phyloP scores from a whole-genome alignment of 768 basidiomycete genomes.

The Pisolithus sp. region DNA sequence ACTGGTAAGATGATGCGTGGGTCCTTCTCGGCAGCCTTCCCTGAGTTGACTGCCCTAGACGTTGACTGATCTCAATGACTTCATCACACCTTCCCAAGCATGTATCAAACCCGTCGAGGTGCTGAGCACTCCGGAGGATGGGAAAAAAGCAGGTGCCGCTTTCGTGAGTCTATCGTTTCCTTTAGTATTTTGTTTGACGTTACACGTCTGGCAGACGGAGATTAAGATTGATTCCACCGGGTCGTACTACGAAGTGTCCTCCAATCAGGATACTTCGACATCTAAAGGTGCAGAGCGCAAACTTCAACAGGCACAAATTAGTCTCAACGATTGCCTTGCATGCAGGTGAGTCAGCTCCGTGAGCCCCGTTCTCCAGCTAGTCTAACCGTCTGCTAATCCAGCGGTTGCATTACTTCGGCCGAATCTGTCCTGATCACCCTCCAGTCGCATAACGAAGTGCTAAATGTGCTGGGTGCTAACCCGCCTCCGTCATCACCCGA shows the following conservation, averaged over 20 bases:
- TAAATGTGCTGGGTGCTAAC: constrained; percentile 66
- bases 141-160: constrained; percentile 36
- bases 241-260: constrained; percentile 76
- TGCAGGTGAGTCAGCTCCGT: constrained; percentile 66
- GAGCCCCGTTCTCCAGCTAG: neutral
- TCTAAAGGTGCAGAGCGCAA: constrained; percentile 41
- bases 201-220: constrained; percentile 56
- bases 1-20: constrained; percentile 42
- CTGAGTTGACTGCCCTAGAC: constrained; percentile 43
- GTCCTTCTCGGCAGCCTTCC: constrained; percentile 1
- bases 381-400: constrained; percentile 25
- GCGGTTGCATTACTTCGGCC: constrained; percentile 97
- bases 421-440: constrained; percentile 95
- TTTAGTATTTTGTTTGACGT: constrained; percentile 3
- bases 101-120: constrained; percentile 93
- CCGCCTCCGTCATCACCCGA: constrained; percentile 31
- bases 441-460: constrained; percentile 91
- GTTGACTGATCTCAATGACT: constrained; percentile 93
- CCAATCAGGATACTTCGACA: constrained; percentile 14
- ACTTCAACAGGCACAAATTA: constrained; percentile 91
- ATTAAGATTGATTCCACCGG: constrained; percentile 84
- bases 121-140: constrained; percentile 36
- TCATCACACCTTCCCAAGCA: constrained; percentile 91
- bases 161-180: constrained; percentile 27
- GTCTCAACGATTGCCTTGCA: constrained; percentile 93